A percentile compares a stretch with the other conserved stretches of the same genome.
These are phyloP conservation scores for Termitomyces sp. DNA, from an alignment of 768 basidiomycete genomes.

Conservation along the genomic window DNA sequence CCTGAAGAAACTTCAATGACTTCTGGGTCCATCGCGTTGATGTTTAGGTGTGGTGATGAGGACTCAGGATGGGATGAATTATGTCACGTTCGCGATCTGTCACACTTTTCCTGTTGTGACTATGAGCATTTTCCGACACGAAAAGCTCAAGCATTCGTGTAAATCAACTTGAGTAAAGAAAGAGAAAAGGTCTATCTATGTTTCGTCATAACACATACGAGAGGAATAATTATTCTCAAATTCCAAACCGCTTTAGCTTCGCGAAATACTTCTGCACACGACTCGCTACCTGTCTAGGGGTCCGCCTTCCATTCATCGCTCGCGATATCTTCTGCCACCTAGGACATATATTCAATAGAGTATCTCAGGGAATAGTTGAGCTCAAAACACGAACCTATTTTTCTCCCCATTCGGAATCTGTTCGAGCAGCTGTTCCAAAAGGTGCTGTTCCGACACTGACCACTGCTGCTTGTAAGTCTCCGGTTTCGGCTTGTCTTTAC, in stretches of 20 bases:
- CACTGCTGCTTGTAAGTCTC: conserved; percentile 85
- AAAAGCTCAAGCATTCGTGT: too few relatives aligned
- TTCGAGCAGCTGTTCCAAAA: conserved; percentile 67
- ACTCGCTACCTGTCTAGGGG: conserved; percentile 83
- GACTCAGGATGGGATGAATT: not conserved
- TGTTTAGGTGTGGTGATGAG: not conserved
- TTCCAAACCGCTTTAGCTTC: conserved; percentile 72
- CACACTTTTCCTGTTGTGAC: not conserved
- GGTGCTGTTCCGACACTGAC: conserved; percentile 71
- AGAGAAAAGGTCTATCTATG: not conserved
- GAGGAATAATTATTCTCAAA: not conserved
- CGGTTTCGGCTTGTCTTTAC: conserved; percentile 38
- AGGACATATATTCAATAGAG: conserved; percentile 1
- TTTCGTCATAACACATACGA: not conserved
- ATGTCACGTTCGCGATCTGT: conserved; percentile 14
- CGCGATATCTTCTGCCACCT: conserved; percentile 81
- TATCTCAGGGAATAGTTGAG: not conserved
- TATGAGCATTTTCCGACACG: too few relatives aligned
- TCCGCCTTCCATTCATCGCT: conserved; percentile 74
- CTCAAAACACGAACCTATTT: conserved; percentile 56
- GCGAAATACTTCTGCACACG: conserved; percentile 87
- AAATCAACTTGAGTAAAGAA: too few relatives aligned
- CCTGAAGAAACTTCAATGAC: conserved; percentile 33
- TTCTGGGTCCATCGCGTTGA: conserved; percentile 17
- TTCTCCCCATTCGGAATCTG: conserved; percentile 75